Base-by-base conservation (phyloP, 805 yeast genomes). In the Metschnikowia cerradonensis region DNA sequence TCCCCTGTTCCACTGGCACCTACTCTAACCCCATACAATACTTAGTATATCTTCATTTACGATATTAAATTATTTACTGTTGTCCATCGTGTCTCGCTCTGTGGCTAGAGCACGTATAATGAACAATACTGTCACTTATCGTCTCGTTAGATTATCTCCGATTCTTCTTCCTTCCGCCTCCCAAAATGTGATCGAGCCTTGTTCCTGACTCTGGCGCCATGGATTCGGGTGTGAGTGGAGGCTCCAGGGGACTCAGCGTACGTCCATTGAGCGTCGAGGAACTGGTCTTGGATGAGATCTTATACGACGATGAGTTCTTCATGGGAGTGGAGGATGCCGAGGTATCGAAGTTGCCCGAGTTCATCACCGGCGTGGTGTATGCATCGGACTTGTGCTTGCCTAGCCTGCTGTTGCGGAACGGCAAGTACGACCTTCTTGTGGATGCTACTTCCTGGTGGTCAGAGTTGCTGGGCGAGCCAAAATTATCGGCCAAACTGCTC, bases 401-500 rank as follows among this genome's bases (percentile, higher is more conserved):
- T 41, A 57, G 58, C 45, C 68, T 65, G 38, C 67, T 64, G 48
- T 64, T 64, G 44, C 77, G 59, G 56, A 74, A 74, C 17, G 78
- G 78, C 44, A 74, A 66, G 53, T 74, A 74, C 6, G 76, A 71
- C 46, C 70, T 58, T 47, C 67, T 71, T 6, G 64, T 47, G 2
- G 59, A 39, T 0, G 51, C 44, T 14, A 47, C 52, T 10, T 59
- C 54, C 15, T 44, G 56, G 6, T 52, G 52, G n/a, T 59, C 60
- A 15, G 49, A 30, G 23, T 52, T 55, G 11, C 60, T 49, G 2
- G 63, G 55, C 14, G 52, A 61, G 6, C 74, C 73, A 31, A 71
- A 68, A 22, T 88, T 81, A 55, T 88, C 95, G 0, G 88, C 90
- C 57, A 88, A 73, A 30, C 86, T 78, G 19, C 85, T 83, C 62